Evolutionary conservation across 1,139 yeast species (phyloP).

Genomic region (Maudiozyma humilis): DNA sequence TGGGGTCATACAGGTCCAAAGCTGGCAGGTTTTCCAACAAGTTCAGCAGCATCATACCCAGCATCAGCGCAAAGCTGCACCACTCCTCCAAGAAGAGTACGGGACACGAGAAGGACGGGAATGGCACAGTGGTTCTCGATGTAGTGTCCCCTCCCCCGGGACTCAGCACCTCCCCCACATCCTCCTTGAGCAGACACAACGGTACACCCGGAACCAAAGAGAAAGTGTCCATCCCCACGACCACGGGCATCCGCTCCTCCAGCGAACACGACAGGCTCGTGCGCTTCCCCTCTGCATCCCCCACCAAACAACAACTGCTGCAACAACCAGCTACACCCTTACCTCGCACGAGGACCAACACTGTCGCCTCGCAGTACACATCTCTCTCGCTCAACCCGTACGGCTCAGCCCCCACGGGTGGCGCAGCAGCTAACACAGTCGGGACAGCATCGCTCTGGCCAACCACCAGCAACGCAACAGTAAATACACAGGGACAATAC

Average conservation of each 20-base stretch:
- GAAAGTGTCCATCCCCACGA: background rate
- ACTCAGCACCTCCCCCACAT: too few species aligned
- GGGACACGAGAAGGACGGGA: slow-evolving; percentile 5
- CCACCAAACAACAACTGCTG: background rate
- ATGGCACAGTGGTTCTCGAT: background rate
- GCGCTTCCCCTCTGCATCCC: slow-evolving; percentile 8
- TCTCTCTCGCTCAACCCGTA: slow-evolving; percentile 22
- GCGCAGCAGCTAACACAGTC: too few species aligned
- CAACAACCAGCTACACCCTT: slow-evolving; percentile 9
- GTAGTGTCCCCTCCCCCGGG: too few species aligned
- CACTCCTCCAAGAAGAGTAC: slow-evolving; percentile 23
- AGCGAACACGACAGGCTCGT: slow-evolving; percentile 5
- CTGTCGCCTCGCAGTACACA: slow-evolving; percentile 28
- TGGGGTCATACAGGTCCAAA: slow-evolving; percentile 26
- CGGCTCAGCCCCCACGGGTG: slow-evolving; percentile 15
- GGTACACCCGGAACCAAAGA: background rate
- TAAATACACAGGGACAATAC: background rate
- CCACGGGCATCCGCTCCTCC: slow-evolving; percentile 4
- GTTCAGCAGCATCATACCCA: slow-evolving; percentile 26
- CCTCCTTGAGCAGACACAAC: background rate
- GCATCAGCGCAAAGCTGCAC: slow-evolving; percentile 28
- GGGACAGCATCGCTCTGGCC: slow-evolving; percentile 18
- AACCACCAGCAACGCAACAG: slow-evolving; percentile 7
- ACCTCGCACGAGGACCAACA: slow-evolving; percentile 25
- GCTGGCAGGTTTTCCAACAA: slow-evolving; percentile 28